Base-by-base conservation (phyloP, 768 basidiomycete species). In the Pleurotus pulmonarius region DNA sequence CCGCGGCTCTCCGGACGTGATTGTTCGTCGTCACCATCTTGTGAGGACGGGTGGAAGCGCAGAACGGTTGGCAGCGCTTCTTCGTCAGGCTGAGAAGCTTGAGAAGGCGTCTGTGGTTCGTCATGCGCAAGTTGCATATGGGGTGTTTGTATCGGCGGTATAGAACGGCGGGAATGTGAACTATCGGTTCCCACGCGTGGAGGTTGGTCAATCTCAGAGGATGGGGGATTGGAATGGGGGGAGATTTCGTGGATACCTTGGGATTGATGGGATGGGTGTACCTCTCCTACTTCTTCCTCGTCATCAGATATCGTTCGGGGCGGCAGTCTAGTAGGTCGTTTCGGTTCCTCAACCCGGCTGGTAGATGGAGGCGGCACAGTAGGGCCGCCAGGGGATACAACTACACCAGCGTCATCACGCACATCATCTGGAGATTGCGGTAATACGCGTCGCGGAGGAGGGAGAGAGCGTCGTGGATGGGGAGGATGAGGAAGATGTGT, bases 61-160 rank as follows among this genome's bases (percentile, higher is more conserved):
- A 65, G 67, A 18, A 60, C 70, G n/a, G 70, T 67, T 43, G 72
- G 72, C 24, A 73, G 56, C 9, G 66, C 67, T 52, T 68, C 71
- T 53, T 73, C 72, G 46, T 68, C 68, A 58, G 51, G 51, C 24
- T 53, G 51, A 15, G 51, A 53, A 13, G 48, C 48, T 20, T 49
- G 48, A 20, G 39, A 41, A n/a, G 51, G 51, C 4, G 51, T 53
- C 51, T 53, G 51, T 22, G 51, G 51, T 24, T 53, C 51, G 9
- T 53, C 40, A 40, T 22, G 13, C 11, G 34, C 20, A 22, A 40
- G 39, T 39, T 56, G 58, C 22, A 49, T 22, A 22, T 45, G 56
- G 11, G 59, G 49, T 5, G 22, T 52, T 4, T 49, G 59, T 20
- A 49, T 25, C 22, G 53, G 43, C 25, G 59, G 29, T 15, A 49